These are phyloP conservation scores for Camellia granthamiana DNA, from an alignment of 148 eudicot species.

Conservation along the genomic window DNA sequence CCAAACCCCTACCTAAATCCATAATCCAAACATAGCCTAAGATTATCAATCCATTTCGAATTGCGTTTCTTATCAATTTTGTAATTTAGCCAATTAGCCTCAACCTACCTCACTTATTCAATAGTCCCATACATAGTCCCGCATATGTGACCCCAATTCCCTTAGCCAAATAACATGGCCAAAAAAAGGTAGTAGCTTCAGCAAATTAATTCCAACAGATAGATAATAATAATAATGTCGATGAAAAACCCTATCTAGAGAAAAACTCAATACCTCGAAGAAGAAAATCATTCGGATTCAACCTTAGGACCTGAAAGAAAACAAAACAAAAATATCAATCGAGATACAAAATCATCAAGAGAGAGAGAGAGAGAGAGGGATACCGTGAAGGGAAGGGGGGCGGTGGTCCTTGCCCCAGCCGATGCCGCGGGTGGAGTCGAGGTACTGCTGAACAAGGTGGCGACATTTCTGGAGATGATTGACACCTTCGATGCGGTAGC, in stretches of 20 bases:
- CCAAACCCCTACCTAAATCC: too few relatives aligned
- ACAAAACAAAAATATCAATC: background rate
- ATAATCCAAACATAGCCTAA: too few relatives aligned
- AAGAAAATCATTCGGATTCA: slow-evolving; percentile 32
- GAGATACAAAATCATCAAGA: background rate
- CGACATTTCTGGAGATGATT: slow-evolving; percentile 93
- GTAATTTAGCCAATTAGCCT: too few relatives aligned
- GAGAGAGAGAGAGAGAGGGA: background rate
- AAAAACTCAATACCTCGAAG: slow-evolving; percentile 12
- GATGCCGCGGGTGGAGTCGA: slow-evolving; percentile 85
- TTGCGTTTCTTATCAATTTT: too few relatives aligned
- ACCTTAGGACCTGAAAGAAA: slow-evolving; percentile 35
- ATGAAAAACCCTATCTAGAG: background rate
- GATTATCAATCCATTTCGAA: too few relatives aligned
- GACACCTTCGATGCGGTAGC: slow-evolving; percentile 84
- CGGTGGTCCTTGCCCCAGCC: slow-evolving; percentile 93
- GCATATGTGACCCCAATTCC: too few relatives aligned
- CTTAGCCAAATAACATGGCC: too few relatives aligned
- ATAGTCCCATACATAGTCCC: too few relatives aligned
- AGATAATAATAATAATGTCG: too few relatives aligned
- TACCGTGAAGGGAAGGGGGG: slow-evolving; percentile 70
- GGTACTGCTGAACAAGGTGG: slow-evolving; percentile 79
- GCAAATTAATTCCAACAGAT: background rate
- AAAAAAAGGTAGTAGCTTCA: background rate
- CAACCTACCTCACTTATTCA: too few relatives aligned